These are phyloP conservation scores for Trypanosoma grayi DNA, from an alignment of 208 protist genomes.

Conservation along the genomic window DNA sequence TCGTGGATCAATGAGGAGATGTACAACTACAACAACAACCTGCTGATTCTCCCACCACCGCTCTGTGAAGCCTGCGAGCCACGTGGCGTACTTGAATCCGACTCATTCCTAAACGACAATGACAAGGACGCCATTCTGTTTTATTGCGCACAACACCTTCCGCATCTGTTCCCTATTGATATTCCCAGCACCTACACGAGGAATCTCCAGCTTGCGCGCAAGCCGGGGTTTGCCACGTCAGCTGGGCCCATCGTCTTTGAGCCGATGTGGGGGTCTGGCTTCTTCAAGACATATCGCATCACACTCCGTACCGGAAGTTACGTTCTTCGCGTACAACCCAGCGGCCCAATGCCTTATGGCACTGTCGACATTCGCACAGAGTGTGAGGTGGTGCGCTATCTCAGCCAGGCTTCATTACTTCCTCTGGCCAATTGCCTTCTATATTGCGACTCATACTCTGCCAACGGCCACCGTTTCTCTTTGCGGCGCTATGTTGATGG, in stretches of 20 bases:
- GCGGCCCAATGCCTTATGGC: conserved; percentile 46
- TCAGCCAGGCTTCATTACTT: conserved; percentile 29
- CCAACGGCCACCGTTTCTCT: conserved; percentile 71
- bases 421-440: conserved; percentile 54
- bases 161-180: conserved; percentile 61
- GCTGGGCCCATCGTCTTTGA: conserved; percentile 66
- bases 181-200: conserved; percentile 27
- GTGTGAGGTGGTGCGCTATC: conserved; percentile 69
- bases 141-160: conserved; percentile 69
- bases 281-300: conserved; percentile 69
- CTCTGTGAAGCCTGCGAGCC: conserved; percentile 39
- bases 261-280: conserved; percentile 47
- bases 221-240: conserved; percentile 62
- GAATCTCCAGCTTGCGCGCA: conserved; percentile 38
- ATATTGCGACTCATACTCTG: conserved; percentile 69
- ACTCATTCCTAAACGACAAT: conserved; percentile 58
- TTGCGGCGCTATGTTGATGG: conserved; percentile 64
- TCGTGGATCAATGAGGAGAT: conserved; percentile 80
- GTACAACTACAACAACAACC: conserved; percentile 66
- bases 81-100: conserved; percentile 29
- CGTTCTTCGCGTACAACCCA: conserved; percentile 67
- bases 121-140: conserved; percentile 74
- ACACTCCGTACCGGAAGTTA: conserved; percentile 77
- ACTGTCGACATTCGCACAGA: conserved; percentile 58
- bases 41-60: conserved; percentile 64